A percentile compares a stretch with the other conserved stretches of the same genome.
These are phyloP conservation scores for Penicillium riverlandense DNA, from an alignment of 495 filamentous ascomycete species.

Conservation along the genomic window DNA sequence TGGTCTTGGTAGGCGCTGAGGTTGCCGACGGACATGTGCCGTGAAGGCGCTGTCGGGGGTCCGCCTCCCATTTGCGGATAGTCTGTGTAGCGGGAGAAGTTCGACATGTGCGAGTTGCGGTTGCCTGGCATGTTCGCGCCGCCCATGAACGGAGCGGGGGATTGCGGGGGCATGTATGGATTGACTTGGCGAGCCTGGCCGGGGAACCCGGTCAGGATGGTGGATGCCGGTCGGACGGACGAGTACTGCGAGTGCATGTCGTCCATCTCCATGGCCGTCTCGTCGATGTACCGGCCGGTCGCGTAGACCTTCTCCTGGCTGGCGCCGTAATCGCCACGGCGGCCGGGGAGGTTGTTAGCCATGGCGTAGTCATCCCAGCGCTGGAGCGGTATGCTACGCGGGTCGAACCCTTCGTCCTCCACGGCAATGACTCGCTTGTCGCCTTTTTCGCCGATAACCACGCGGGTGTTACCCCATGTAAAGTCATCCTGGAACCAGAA, in stretches of 20 bases:
- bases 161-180: constrained; percentile 74
- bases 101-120: constrained; percentile 51
- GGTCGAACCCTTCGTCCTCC: constrained; percentile 83
- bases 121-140: constrained; percentile 37
- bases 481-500: constrained; percentile 99
- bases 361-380: constrained; percentile 97
- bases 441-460: constrained; percentile 91
- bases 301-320: constrained; percentile 56
- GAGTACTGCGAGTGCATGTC: constrained; percentile 97
- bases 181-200: constrained; percentile 45
- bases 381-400: constrained; percentile 86
- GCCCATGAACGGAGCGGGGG: constrained; percentile 58
- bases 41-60: constrained; percentile 31
- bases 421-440: constrained; percentile 81
- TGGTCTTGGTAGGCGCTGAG: constrained; percentile 51
- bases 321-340: constrained; percentile 55
- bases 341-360: constrained; percentile 83
- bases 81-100: constrained; percentile 47
- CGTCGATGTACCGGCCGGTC: constrained; percentile 52
- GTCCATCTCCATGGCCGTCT: constrained; percentile 78
- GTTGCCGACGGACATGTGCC: constrained; percentile 56
- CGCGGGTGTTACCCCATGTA: constrained; percentile 38
- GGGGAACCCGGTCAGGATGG: constrained; percentile 82
- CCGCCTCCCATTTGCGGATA: constrained; percentile 30
- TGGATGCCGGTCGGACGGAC: constrained; percentile 86